A percentile compares a stretch with the other conserved stretches of the same genome.
Conservation (phyloP, 1,284 basidiomycete genomes). For the Boletus semigastroideus region DNA sequence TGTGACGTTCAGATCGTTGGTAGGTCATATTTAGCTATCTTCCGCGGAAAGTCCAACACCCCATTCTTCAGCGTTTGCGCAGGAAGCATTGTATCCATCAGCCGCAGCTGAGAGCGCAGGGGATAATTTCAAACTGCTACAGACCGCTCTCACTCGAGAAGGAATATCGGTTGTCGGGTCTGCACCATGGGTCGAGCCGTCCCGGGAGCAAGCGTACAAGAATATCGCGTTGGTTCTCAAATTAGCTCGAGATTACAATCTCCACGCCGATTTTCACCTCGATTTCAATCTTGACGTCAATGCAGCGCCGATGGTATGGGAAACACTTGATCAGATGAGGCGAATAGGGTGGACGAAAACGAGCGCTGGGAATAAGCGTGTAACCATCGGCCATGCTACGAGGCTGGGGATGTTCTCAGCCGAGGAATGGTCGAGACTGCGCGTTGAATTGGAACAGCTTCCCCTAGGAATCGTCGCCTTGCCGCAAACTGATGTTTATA, state of each 20-base stretch:
- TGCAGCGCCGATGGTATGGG: slow-evolving; percentile 54
- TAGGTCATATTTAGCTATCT: slow-evolving; percentile 23
- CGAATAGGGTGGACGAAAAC: slow-evolving; percentile 22
- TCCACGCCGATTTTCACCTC: slow-evolving; percentile 63
- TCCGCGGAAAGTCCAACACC: not conserved
- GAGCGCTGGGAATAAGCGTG: slow-evolving; percentile 28
- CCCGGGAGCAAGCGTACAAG: slow-evolving; percentile 42
- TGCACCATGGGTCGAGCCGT: slow-evolving; percentile 62
- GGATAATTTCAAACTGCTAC: slow-evolving; percentile 45
- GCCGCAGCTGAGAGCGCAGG: slow-evolving; percentile 37
- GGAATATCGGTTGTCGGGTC: slow-evolving; percentile 56
- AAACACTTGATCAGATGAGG: slow-evolving; percentile 45
- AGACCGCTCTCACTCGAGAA: slow-evolving; percentile 35
- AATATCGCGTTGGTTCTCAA: slow-evolving; percentile 56
- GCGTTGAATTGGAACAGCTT: slow-evolving; percentile 36
- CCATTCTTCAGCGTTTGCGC: slow-evolving; percentile 51
- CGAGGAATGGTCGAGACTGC: slow-evolving; percentile 45
- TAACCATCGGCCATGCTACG: slow-evolving; percentile 62
- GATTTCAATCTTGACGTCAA: slow-evolving; percentile 59
- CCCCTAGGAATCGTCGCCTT: slow-evolving; percentile 56
- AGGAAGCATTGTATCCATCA: slow-evolving; percentile 54
- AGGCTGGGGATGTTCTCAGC: slow-evolving; percentile 51
- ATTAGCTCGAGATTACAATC: slow-evolving; percentile 38
- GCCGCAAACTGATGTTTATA: slow-evolving; percentile 65
- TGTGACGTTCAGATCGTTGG: slow-evolving; percentile 61